Percentiles rank a stretch among this genome's conserved stretches.
Conservation (phyloP, 495 filamentous ascomycete species). For the Aspergillus coremiiformis region DNA sequence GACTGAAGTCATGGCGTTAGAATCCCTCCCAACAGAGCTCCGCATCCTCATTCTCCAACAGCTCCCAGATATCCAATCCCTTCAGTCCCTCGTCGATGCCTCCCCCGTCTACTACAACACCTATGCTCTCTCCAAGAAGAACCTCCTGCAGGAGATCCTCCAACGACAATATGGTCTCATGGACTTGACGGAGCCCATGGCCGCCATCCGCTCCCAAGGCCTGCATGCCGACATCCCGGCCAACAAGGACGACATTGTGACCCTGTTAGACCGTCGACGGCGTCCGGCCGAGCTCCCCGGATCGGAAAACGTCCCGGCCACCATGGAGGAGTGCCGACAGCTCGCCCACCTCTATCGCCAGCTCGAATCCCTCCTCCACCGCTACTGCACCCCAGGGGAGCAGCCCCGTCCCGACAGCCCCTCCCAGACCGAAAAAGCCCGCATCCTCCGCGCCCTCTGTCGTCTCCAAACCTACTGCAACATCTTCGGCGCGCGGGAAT, state of each 20-base stretch:
- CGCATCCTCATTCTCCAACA: constrained; percentile 9
- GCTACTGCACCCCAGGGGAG: constrained; percentile 1
- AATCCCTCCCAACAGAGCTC: constrained; percentile 11
- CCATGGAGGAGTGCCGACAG: neutral
- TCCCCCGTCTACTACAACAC: constrained; percentile 8
- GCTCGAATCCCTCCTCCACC: constrained; percentile 1
- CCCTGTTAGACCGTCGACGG: constrained; percentile 8
- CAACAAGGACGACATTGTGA: constrained; percentile 4
- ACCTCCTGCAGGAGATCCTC: constrained; percentile 4
- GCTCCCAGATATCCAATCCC: constrained; percentile 4
- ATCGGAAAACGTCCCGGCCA: neutral
- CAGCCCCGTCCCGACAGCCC: neutral
- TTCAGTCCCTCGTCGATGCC: constrained; percentile 7
- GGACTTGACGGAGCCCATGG: constrained; percentile 7
- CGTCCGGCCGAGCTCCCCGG: neutral
- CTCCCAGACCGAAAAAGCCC: constrained; percentile 4
- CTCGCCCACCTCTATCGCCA: constrained; percentile 4
- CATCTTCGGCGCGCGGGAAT: constrained; percentile 13
- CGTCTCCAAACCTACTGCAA: constrained; percentile 15
- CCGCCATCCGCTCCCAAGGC: constrained; percentile 8
- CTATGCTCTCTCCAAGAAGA: constrained; percentile 4
- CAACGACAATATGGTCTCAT: constrained; percentile 4
- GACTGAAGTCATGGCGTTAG: constrained; percentile 6
- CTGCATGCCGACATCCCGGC: constrained; percentile 7
- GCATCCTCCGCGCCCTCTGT: constrained; percentile 14